Conservation (phyloP, 208 protist species). For the Acanthamoeba lenticulata region DNA sequence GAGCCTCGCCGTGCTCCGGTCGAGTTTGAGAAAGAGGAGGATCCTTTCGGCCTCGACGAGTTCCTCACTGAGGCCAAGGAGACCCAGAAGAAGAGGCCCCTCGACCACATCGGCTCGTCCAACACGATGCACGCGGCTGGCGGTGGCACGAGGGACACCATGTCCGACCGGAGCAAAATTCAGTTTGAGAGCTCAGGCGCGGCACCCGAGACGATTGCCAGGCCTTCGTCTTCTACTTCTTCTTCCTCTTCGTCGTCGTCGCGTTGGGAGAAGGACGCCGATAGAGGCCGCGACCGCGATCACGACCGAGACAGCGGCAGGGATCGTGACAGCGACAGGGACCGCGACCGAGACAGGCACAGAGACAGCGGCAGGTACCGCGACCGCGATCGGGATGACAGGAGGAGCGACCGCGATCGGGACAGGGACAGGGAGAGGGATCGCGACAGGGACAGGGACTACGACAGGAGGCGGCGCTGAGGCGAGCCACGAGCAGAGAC, state of each 20-base stretch:
- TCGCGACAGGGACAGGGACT: neutral
- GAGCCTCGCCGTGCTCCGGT: constrained; percentile 68
- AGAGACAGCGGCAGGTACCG: neutral
- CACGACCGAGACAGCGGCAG: neutral
- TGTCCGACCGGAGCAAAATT: neutral
- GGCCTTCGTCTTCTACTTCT: neutral
- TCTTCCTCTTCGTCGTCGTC: neutral
- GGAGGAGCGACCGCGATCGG: neutral
- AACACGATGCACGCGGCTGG: constrained; percentile 48
- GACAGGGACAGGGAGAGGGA: neutral
- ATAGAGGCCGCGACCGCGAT: neutral
- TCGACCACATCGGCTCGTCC: neutral
- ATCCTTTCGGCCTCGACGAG: constrained; percentile 84
- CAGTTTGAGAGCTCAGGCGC: neutral
- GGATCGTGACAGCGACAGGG: neutral
- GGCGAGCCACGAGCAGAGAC: too few relatives aligned
- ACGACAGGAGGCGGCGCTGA: neutral
- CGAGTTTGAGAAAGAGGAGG: constrained; percentile 80
- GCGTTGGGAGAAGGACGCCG: neutral
- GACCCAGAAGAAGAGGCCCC: constrained; percentile 30
- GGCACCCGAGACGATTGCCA: neutral
- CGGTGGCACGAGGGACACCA: constrained; percentile 32
- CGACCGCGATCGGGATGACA: neutral
- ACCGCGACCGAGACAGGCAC: neutral
- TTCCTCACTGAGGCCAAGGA: constrained; percentile 75